These are phyloP conservation scores for Rosa lucieae DNA, from an alignment of 306 rosid species.

Conservation along the genomic window DNA sequence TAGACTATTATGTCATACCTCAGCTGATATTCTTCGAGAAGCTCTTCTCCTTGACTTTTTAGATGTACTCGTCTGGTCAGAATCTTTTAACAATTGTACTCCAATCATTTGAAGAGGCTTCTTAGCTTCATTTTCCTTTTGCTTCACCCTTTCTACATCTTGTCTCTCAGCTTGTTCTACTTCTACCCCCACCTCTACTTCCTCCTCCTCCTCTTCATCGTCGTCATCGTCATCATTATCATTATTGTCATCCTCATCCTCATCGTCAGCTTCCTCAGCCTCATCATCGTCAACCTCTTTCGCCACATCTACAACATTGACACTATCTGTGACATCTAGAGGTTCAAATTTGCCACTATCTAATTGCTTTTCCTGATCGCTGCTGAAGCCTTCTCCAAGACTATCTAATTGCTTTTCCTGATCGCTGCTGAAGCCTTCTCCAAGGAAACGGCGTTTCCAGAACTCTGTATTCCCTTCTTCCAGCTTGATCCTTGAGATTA, in stretches of 20 bases:
- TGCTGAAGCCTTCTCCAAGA: slow-evolving; percentile 71
- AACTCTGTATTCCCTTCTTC: slow-evolving; percentile 92
- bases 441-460: slow-evolving; percentile 91
- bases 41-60: slow-evolving; percentile 60
- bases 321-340: slow-evolving; percentile 54
- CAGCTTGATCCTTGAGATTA: slow-evolving; percentile 75
- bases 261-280: slow-evolving; percentile 59
- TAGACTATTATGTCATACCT: slow-evolving; percentile 48
- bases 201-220: slow-evolving; percentile 57
- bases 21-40: slow-evolving; percentile 40
- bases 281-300: slow-evolving; percentile 82
- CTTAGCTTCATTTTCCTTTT: slow-evolving; percentile 75
- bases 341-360: slow-evolving; percentile 39
- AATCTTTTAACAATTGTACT: slow-evolving; percentile 84
- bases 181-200: slow-evolving; percentile 54
- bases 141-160: slow-evolving; percentile 77
- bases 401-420: slow-evolving; percentile 39
- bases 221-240: slow-evolving; percentile 27
- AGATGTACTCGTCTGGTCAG: slow-evolving; percentile 56
- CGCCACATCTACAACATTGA: slow-evolving; percentile 49
- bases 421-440: slow-evolving; percentile 62
- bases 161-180: slow-evolving; percentile 68
- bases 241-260: slow-evolving; percentile 71
- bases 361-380: slow-evolving; percentile 40
- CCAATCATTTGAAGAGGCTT: slow-evolving; percentile 98